Evolutionary conservation across 2,329 filamentous ascomycete species (phyloP), one percentile per base, ranked within the genome.

Genomic region (Penicillium nordicum): DNA sequence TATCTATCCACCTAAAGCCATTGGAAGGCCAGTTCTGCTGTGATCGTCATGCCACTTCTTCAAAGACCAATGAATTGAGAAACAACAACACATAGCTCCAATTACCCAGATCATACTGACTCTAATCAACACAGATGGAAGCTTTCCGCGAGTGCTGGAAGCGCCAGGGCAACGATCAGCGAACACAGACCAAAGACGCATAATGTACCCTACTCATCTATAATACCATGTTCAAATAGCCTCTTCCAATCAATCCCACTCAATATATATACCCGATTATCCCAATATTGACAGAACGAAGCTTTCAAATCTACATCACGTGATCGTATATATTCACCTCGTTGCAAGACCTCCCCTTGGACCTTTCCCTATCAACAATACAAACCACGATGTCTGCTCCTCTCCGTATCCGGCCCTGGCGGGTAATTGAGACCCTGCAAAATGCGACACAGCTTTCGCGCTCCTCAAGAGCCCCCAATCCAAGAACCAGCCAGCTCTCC

Each of bases 141-240:
- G 81, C 83, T 2, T 97, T 97, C 72, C 87, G 86, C 68, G 83
- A 88, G 67, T 97, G 93, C 75, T 97, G 93, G 93, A 96, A 95
- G 77, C 82, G 81, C 61, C 87, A 95, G 67, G 87, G 91, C 47
- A 97, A 97, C 73, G 87, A 96, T 67, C 79, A 88, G 72, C 84
- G 94, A 68, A 97, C 92, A 0, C 82, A 82, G 52, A 87, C 83
- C 41, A 93, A 91, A 70, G 87, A 96, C 70, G 82, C 80, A 37
- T 84, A 64, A 41, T 57, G 10, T 50, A 43, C 43, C 47, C 41
- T 34, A 46, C 18, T 3, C 18, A 29, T n/a, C 21, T 21, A 40
- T 18, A 45, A 44, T 46, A 46, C n/a, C 41, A 46, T 46, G 42
- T 46, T 32, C 29, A 46, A 40, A 8, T 42, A 45, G 34, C 30